Base-by-base conservation (phyloP, 2,329 filamentous ascomycete species). In the Hymenoscyphus fraxineus region DNA sequence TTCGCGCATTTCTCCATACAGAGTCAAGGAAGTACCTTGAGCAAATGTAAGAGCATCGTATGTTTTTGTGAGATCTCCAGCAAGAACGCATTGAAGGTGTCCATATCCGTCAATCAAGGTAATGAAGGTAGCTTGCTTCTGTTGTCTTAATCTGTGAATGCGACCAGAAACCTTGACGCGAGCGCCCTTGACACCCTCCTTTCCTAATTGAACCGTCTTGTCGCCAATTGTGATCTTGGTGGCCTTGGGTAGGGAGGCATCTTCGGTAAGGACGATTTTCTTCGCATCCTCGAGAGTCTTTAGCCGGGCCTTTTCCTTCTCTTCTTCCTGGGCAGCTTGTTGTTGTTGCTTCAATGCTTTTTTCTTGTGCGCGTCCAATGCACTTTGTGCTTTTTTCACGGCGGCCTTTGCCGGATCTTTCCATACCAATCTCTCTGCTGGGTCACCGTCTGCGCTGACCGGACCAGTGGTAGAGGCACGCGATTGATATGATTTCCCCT, bases 41-140 rank as follows among this genome's bases (percentile, higher is more conserved):
- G 88, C 89, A 68, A 92, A 80, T 10, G 87, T 90, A 72, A 91
- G 80, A 65, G 87, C 86, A 73, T 91, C 88, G 78, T 90, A 90
- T 16, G 88, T 88, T 78, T 88, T 90, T 70, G 92, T 89, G 72
- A 98, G 83, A 68, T 92, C 84, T 64, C 93, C 93, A 63, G 82
- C 78, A 63, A 97, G 81, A 67, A 97, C 84, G 74, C 92, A 93
- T 81, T 97, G 93, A 76, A 98, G 82, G 74, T 88, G 88, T 62
- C 90, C 91, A 73, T 93, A 91, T 65, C 93, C 93, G 75, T 96
- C 92, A 68, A 88, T 83, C 68, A 97, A 81, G n/a, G 89, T 94
- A 74, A 97, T 83, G 78, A 97, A 97, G 63, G 92, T 88, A 68
- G 92, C 85, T 74, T 91, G 88, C 79, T 94, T 95, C 79, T 97